Evolutionary conservation across 192 early-diverging fungal genomes (phyloP), one percentile per base, ranked within the genome.

Genomic region (Chytriomyces hyalinus): DNA sequence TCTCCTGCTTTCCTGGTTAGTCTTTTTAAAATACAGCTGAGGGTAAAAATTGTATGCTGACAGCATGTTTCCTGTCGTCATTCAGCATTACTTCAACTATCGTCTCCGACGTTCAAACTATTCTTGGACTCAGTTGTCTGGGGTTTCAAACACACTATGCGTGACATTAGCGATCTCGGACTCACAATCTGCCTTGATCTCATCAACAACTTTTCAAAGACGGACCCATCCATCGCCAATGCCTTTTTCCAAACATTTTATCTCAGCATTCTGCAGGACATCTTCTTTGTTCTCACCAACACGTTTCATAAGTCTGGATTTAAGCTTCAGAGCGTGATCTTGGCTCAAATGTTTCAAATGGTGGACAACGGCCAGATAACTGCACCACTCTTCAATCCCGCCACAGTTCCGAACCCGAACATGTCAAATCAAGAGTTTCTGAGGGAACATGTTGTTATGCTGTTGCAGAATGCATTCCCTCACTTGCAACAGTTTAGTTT

Each of bases 71-170:
- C 50, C 84, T 3, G 43, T 47, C 17, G 61, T 72, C 6, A 67
- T 48, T 68, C 67, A 91, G 96, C 97, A 1, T 83, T 96, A 60
- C 83, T 97, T 70, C 89, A 89, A 60, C 84, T 99, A 49, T 92
- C 94, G 3, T 83, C 92, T 57, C 88, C 90, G 20, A 93, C 95
- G 78, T 97, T 99, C 85, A 93, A 93, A 72, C 89, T 98, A 28
- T 88, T 97, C 83, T 87, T 98, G 80, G 95, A 97, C 87, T 95
- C 94, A 75, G 91, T 98, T 67, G 93, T 98, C 60, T 99, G 97
- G 97, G 96, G 91, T 22, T 96, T 99, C 87, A 98, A 98, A 85
- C 98, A 99, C 83, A 96, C 96, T 6, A 94, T 97, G 93, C 91
- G 96, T 75, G 96, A 99, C 76, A 95, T 99, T 82, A 93, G 94